Evolutionary conservation across 805 yeast genomes (phyloP), one percentile per base, ranked within the genome.

Genomic region (Kazachstania bromeliacearum): DNA sequence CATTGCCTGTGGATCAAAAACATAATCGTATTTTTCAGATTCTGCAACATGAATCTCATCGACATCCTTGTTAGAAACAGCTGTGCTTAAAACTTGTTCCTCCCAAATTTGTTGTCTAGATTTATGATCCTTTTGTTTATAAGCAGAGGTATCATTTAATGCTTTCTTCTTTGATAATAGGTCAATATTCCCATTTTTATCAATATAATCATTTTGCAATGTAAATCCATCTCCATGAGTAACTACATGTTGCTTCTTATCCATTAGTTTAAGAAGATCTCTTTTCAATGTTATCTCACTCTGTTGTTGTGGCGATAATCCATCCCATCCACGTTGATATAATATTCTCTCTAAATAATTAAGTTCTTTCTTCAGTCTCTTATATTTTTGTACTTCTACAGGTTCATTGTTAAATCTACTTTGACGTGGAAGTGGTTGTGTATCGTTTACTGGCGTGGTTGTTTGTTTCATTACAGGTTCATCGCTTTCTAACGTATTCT

Each of bases 1-100:
- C 39, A 66, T 64, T 38, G 80, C 84, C 0, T 73, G 63, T 30
- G 71, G 70, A 53, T 84, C 92, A 57, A 81, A 81, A 0, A 85
- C 89, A 60, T 67, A 85, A 9, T 82, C 94, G 49, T 80, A 84
- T 28, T 73, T 56, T 7, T 66, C 64, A 7, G 59, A 44, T 9
- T 45, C 50, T 8, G 48, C 42, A 15, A 58, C 43, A 12, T 41
- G 28, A 13, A 57, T 55, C 7, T 54, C 56, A 41, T 58, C 59
- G 4, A 39, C 31, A 21, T 45, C 46, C 2, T 34, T 40, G 14
- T 39, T 41, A 16, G 39, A 38, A 4, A 53, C 47, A 12, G 62
- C 57, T 20, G 49, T 46, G 26, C 41, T 43, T 9, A 59, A 23
- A 34, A 56, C 59, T 19, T 53, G 53, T 21, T 59, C 62, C 34